These are phyloP conservation scores for Elsinoe ampelina DNA, from an alignment of 2,329 filamentous ascomycete genomes.

Conservation along the genomic window DNA sequence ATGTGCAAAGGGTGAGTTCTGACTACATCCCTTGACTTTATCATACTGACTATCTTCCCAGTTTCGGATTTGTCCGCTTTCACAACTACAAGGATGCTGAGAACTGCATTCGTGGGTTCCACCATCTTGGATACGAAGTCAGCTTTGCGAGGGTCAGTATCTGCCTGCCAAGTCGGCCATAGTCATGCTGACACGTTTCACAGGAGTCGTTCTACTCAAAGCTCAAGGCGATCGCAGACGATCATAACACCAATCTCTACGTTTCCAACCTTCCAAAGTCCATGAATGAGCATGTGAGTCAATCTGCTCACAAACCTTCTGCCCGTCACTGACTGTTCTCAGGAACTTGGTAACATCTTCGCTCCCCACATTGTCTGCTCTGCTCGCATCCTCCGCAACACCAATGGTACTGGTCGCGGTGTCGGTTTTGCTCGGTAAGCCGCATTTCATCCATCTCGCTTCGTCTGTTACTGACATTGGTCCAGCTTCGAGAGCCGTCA, in stretches of 20 bases:
- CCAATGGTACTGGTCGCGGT: conserved; percentile 84
- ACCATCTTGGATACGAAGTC: conserved; percentile 89
- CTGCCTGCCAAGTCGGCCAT: conserved; percentile 14
- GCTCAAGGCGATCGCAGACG: conserved; percentile 91
- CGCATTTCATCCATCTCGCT: background rate
- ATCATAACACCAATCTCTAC: conserved; percentile 86
- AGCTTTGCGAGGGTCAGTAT: conserved; percentile 77
- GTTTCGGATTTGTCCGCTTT: conserved; percentile 97
- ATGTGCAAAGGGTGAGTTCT: conserved; percentile 82
- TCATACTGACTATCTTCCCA: conserved; percentile 35
- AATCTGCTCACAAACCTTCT: background rate
- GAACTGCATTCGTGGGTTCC: conserved; percentile 92
- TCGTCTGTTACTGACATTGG: conserved; percentile 18
- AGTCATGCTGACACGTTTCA: conserved; percentile 21
- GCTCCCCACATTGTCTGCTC: conserved; percentile 76
- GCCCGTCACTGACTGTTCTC: conserved; percentile 18
- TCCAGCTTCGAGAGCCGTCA: conserved; percentile 79
- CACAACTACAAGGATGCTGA: conserved; percentile 79
- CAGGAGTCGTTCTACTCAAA: conserved; percentile 97
- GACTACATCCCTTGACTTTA: conserved; percentile 11
- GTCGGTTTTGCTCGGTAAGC: conserved; percentile 91
- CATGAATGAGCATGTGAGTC: conserved; percentile 76
- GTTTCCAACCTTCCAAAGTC: conserved; percentile 92
- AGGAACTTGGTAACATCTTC: conserved; percentile 73
- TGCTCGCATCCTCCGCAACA: conserved; percentile 88